Evolutionary conservation across 371 early-diverging fungal genomes (phyloP).

Genomic region (Mucor sp.): DNA sequence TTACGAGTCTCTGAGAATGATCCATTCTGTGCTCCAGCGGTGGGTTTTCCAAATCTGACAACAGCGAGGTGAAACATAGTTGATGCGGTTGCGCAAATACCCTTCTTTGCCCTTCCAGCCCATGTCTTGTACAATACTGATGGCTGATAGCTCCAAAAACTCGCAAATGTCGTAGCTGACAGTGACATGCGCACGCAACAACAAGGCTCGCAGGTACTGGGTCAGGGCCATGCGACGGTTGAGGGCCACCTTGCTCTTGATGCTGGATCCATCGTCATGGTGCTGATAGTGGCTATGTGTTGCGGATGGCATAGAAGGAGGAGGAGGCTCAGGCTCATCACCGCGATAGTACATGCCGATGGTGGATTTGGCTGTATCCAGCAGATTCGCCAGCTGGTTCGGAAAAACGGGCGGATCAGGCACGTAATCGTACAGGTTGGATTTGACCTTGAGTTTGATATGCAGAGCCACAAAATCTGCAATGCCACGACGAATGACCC

Average conservation of each 20-base stretch:
- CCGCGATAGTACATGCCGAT: conserved; percentile 32
- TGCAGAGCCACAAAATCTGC: conserved; percentile 76
- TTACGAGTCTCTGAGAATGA: conserved; percentile 77
- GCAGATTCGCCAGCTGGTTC: conserved; percentile 45
- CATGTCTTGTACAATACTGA: conserved; percentile 76
- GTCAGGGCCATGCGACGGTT: conserved; percentile 60
- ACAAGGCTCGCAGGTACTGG: conserved; percentile 58
- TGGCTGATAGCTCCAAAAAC: conserved; percentile 77
- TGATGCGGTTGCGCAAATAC: conserved; percentile 61
- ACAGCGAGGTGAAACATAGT: conserved; percentile 38
- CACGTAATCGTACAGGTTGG: conserved; percentile 41
- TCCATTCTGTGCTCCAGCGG: conserved; percentile 72
- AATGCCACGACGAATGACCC: conserved; percentile 74
- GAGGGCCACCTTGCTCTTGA: conserved; percentile 5
- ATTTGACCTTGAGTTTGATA: conserved; percentile 56
- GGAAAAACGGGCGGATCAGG: conserved; percentile 51
- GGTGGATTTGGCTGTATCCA: conserved; percentile 42
- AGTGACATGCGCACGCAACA: conserved; percentile 63
- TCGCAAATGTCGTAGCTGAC: conserved; percentile 78
- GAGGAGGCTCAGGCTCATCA: conserved; percentile 1
- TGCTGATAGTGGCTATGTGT: neutral
- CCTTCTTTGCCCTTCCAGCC: conserved; percentile 91
- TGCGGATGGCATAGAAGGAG: neutral
- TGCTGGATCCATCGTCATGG: neutral
- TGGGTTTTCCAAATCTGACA: conserved; percentile 41